These are phyloP conservation scores for Leishmania amazonensis DNA, from an alignment of 208 protist species.

Conservation along the genomic window DNA sequence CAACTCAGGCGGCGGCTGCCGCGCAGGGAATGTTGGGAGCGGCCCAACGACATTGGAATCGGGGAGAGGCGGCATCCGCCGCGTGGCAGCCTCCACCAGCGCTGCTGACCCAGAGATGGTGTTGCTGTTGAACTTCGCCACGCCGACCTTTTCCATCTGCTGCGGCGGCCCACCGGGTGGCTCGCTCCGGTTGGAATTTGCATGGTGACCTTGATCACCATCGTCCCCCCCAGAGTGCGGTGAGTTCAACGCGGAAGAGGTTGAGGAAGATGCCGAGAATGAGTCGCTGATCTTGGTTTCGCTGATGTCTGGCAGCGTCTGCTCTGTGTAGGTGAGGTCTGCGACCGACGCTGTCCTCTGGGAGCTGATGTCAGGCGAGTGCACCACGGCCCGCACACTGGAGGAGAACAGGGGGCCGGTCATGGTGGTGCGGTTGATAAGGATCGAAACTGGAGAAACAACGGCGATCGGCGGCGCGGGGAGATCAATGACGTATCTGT, in stretches of 20 bases:
- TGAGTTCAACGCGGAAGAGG: background rate
- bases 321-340: conserved; percentile 10
- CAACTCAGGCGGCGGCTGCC: background rate
- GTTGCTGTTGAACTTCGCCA: background rate
- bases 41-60: background rate
- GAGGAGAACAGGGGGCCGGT: conserved; percentile 2
- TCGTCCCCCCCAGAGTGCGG: background rate
- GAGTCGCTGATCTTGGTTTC: conserved; percentile 9
- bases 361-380: conserved; percentile 22
- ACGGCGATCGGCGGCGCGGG: conserved; percentile 23
- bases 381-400: conserved; percentile 29
- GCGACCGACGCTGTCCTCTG: conserved; percentile 8
- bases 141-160: background rate
- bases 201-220: background rate
- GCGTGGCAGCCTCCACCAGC: background rate
- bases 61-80: background rate
- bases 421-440: conserved; percentile 25
- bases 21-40: background rate
- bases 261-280: background rate
- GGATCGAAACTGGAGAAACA: conserved; percentile 32
- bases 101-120: background rate
- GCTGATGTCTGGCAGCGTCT: conserved; percentile 5
- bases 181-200: too few relatives aligned
- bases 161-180: background rate
- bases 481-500: conserved; percentile 16